Percentiles rank a stretch among this genome's conserved stretches.
Conservation (phyloP, 192 early-diverging fungal species). For the Podila epicladia region DNA sequence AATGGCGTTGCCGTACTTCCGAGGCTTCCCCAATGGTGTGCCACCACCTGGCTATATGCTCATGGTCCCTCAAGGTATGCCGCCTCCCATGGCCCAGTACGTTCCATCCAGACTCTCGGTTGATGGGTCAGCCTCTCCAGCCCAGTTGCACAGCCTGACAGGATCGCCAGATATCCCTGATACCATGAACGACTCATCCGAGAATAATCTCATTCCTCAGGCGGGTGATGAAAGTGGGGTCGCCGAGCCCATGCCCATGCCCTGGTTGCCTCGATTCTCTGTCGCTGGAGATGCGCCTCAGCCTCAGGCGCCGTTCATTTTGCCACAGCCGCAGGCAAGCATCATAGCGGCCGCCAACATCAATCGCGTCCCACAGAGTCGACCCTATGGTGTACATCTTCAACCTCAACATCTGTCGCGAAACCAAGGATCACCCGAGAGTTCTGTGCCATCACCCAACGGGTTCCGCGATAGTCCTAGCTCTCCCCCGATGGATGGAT, state of each 20-base stretch:
- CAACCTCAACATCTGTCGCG: slow-evolving; percentile 18
- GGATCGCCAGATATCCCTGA: background rate
- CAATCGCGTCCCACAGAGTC: slow-evolving; percentile 30
- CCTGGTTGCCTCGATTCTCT: slow-evolving; percentile 46
- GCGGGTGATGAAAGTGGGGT: background rate
- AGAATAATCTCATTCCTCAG: background rate
- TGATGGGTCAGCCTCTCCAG: background rate
- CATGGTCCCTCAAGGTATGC: slow-evolving; percentile 6
- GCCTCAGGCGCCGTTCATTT: slow-evolving; percentile 19
- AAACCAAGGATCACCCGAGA: background rate
- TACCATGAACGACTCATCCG: background rate
- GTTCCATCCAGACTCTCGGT: slow-evolving; percentile 3
- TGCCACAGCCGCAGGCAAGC: slow-evolving; percentile 17
- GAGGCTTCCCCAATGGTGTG: slow-evolving; percentile 20
- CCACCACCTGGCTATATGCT: slow-evolving; percentile 18
- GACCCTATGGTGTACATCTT: slow-evolving; percentile 18
- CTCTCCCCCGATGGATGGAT: background rate
- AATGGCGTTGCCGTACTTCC: slow-evolving; percentile 22
- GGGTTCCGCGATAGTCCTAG: background rate
- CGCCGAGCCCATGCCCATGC: slow-evolving; percentile 15
- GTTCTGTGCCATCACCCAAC: background rate
- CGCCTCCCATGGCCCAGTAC: slow-evolving; percentile 23
- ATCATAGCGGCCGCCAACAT: slow-evolving; percentile 33
- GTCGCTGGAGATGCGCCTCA: slow-evolving; percentile 41
- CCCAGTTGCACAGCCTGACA: background rate